Evolutionary conservation across 768 basidiomycete species (phyloP).

Genomic region (Phallus indusiatus): DNA sequence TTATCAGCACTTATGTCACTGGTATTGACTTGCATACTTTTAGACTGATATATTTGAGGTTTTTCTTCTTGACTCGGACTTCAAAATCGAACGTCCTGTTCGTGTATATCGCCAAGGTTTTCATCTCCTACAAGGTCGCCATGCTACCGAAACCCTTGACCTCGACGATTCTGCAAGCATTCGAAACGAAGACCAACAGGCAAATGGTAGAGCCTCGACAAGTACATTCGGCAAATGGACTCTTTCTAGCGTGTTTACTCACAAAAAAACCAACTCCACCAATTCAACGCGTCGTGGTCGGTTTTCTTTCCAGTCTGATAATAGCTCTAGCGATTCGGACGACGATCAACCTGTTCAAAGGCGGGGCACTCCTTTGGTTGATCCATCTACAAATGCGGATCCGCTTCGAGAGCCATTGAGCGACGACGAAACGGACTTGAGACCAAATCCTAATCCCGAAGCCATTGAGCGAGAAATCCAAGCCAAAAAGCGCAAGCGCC

Average conservation of each 20-base stretch:
- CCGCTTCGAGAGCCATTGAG: constrained; percentile 32
- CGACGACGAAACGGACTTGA: constrained; percentile 12
- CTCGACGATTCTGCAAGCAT: background rate
- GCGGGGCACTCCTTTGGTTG: constrained; percentile 55
- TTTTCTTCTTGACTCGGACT: constrained; percentile 83
- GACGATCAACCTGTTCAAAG: constrained; percentile 1
- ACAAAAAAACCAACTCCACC: background rate
- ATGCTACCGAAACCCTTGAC: constrained; percentile 9
- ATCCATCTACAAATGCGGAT: constrained; percentile 70
- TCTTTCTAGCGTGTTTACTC: background rate
- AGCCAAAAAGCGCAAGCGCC: constrained; percentile 37
- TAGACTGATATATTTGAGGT: constrained; percentile 89
- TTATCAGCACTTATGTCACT: background rate
- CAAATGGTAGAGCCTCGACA: background rate
- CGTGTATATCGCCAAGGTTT: constrained; percentile 83
- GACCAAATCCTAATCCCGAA: constrained; percentile 14
- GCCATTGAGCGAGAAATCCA: constrained; percentile 25
- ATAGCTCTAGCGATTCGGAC: background rate
- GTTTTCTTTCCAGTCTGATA: background rate
- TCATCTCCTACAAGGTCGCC: constrained; percentile 44
- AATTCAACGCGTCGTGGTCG: background rate
- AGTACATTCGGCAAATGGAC: background rate
- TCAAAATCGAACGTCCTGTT: constrained; percentile 82
- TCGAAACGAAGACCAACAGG: constrained; percentile 2
- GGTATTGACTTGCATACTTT: constrained; percentile 1